Percentiles rank a stretch among this genome's conserved stretches.
phyloP scores from a whole-genome alignment of 1,139 yeast species.

The Nakaseomyces uthaithaninus region DNA sequence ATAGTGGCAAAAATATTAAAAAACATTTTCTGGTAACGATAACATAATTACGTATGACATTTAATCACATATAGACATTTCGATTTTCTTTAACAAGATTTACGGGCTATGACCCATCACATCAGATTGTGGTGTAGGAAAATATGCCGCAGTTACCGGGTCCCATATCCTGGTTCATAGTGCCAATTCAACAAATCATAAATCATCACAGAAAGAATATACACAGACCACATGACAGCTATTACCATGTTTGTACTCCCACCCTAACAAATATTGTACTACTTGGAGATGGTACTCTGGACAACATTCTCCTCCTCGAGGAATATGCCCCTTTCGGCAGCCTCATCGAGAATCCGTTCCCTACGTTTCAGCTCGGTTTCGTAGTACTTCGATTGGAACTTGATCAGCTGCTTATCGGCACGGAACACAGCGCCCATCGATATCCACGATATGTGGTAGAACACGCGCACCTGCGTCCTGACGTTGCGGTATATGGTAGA shows the following conservation, averaged over 20 bases:
- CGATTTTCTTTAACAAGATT: no score
- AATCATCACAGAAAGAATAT: no score
- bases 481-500: constrained; percentile 32
- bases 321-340: constrained; percentile 38
- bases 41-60: not conserved
- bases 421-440: constrained; percentile 35
- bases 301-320: constrained; percentile 31
- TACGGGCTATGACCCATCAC: no score
- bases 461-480: constrained; percentile 35
- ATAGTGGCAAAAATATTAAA: constrained; percentile 37
- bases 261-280: not conserved
- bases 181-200: no score
- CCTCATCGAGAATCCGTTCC: constrained; percentile 33
- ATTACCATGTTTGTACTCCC: no score
- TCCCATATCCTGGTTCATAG: no score
- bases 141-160: no score
- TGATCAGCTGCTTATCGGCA: constrained; percentile 35
- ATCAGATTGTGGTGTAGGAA: no score
- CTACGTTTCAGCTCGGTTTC: constrained; percentile 31
- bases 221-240: no score
- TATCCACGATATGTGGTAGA: constrained; percentile 36
- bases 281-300: constrained; percentile 15
- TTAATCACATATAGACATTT: no score
- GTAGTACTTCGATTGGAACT: constrained; percentile 31
- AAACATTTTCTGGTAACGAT: constrained; percentile 36